These are phyloP conservation scores for Aspergillus mulundensis DNA, from an alignment of 495 filamentous ascomycete genomes.

Conservation along the genomic window DNA sequence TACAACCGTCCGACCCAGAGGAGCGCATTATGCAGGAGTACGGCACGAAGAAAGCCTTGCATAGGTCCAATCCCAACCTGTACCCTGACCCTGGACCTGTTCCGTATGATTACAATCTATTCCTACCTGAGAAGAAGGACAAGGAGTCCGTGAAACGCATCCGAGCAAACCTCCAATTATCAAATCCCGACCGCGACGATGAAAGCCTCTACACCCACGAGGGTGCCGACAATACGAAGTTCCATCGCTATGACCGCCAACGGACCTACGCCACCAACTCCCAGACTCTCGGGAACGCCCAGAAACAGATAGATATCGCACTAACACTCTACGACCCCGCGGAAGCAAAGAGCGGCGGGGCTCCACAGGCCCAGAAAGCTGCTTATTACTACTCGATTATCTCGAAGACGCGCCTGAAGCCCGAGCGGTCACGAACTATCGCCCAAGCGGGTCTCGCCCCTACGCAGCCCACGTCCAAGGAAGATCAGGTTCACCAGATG, in stretches of 20 bases:
- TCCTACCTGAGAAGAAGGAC: conserved; percentile 57
- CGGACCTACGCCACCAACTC: conserved; percentile 80
- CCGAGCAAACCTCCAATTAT: conserved; percentile 66
- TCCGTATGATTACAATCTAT: conserved; percentile 77
- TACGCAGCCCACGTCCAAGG: conserved; percentile 29
- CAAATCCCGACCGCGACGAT: conserved; percentile 65
- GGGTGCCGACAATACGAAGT: conserved; percentile 37
- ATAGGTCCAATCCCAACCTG: conserved; percentile 58
- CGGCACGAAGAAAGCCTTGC: conserved; percentile 51
- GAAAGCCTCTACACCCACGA: conserved; percentile 61
- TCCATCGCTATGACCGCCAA: conserved; percentile 70
- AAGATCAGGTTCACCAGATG: conserved; percentile 52
- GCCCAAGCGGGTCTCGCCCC: conserved; percentile 44
- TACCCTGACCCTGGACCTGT: conserved; percentile 57
- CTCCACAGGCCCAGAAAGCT: conserved; percentile 51
- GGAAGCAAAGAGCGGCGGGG: conserved; percentile 17
- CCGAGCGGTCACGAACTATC: conserved; percentile 50
- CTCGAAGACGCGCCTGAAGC: conserved; percentile 60
- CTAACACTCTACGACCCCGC: conserved; percentile 62
- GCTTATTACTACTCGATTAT: conserved; percentile 90
- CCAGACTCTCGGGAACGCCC: conserved; percentile 55
- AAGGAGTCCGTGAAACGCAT: conserved; percentile 54
- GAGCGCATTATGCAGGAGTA: conserved; percentile 43
- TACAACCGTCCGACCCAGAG: conserved; percentile 60
- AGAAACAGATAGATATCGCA: conserved; percentile 55